phyloP scores from a whole-genome alignment of 2,329 filamentous ascomycete species.

The Pyricularia grisea region DNA sequence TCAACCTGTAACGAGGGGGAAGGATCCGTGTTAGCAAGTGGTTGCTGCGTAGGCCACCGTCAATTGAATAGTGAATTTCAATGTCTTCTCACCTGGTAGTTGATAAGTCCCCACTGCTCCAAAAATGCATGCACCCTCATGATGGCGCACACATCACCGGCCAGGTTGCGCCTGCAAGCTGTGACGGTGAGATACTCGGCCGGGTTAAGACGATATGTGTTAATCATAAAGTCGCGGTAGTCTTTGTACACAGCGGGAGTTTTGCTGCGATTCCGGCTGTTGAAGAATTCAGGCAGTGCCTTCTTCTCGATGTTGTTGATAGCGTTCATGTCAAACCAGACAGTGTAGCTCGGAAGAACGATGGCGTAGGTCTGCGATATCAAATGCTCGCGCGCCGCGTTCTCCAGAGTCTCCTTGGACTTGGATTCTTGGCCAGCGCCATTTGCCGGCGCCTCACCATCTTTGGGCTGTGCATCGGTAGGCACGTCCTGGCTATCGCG shows the following conservation, averaged over 20 bases:
- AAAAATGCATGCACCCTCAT: slow-evolving; percentile 98
- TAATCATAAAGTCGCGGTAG: slow-evolving; percentile 99
- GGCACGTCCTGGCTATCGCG: slow-evolving; percentile 17
- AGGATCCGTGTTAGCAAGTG: slow-evolving; percentile 6
- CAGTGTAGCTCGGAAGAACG: slow-evolving; percentile 93
- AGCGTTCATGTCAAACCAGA: slow-evolving; percentile 97
- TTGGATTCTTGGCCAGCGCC: slow-evolving; percentile 46
- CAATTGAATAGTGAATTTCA: too few species aligned
- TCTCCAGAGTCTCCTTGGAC: slow-evolving; percentile 73
- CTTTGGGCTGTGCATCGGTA: slow-evolving; percentile 29
- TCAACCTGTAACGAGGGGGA: slow-evolving; percentile 58
- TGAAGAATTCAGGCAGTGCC: slow-evolving; percentile 96
- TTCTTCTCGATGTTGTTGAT: slow-evolving; percentile 91
- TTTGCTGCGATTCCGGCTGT: slow-evolving; percentile 95
- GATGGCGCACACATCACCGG: slow-evolving; percentile 95
- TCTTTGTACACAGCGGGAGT: slow-evolving; percentile 96
- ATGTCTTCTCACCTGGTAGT: slow-evolving; percentile 72
- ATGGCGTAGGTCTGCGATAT: slow-evolving; percentile 92
- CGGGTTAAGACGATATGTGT: slow-evolving; percentile 94
- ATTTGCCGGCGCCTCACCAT: slow-evolving; percentile 29
- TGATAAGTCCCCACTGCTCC: slow-evolving; percentile 97
- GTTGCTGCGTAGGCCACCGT: too few species aligned
- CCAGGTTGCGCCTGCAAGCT: slow-evolving; percentile 86
- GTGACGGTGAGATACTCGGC: slow-evolving; percentile 96
- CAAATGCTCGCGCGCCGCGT: slow-evolving; percentile 81